These are phyloP conservation scores for Cercospora beticola DNA, from an alignment of 2,329 filamentous ascomycete species.

Conservation along the genomic window DNA sequence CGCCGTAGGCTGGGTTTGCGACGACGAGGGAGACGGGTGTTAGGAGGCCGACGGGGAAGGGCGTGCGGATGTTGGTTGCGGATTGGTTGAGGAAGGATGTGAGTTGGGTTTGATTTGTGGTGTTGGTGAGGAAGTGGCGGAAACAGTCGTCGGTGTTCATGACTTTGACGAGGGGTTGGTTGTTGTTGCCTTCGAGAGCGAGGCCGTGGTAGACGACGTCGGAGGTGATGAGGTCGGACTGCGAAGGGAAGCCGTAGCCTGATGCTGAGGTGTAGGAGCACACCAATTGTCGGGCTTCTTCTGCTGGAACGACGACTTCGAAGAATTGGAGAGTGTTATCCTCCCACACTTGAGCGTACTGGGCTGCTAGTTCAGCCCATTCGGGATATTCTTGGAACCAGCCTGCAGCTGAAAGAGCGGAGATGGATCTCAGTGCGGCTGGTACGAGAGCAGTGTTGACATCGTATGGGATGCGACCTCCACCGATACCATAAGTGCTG, in stretches of 20 bases:
- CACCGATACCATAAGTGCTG: conserved; percentile 59
- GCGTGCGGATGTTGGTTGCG: conserved; percentile 56
- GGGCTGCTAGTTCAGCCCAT: conserved; percentile 49
- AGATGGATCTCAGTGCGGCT: conserved; percentile 60
- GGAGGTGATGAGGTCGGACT: conserved; percentile 44
- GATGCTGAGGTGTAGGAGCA: conserved; percentile 47
- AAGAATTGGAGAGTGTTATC: conserved; percentile 61
- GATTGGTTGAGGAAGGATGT: conserved; percentile 58
- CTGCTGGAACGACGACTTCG: conserved; percentile 45
- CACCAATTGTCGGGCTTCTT: conserved; percentile 50
- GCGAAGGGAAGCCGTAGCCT: conserved; percentile 46
- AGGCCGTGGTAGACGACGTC: conserved; percentile 58
- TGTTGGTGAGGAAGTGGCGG: conserved; percentile 59
- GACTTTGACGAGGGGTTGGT: conserved; percentile 53
- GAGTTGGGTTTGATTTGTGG: conserved; percentile 57
- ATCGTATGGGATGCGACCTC: conserved; percentile 63
- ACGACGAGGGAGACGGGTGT: conserved; percentile 59
- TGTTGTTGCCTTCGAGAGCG: conserved; percentile 54
- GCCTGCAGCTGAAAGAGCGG: conserved; percentile 50
- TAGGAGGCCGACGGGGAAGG: conserved; percentile 60
- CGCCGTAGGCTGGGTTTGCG: conserved; percentile 61
- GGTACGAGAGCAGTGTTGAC: conserved; percentile 65
- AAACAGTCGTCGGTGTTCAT: conserved; percentile 67
- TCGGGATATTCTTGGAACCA: conserved; percentile 53
- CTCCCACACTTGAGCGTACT: conserved; percentile 62